Conservation (phyloP, 495 filamentous ascomycete species). For the Podospora pseudoanserina region DNA sequence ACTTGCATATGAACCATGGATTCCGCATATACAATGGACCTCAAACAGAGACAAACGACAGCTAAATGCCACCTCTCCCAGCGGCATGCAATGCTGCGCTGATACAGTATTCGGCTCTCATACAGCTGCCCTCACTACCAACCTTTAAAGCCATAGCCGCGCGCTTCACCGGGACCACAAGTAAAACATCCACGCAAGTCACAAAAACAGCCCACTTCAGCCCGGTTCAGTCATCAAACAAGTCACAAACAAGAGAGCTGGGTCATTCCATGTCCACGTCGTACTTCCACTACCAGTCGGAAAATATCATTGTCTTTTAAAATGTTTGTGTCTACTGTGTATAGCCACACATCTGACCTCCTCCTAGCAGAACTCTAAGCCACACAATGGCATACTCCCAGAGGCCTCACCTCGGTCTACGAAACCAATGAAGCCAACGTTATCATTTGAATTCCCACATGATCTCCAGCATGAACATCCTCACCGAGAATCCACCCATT, state of each 20-base stretch:
- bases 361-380: background rate
- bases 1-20: background rate
- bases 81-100: background rate
- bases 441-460: background rate
- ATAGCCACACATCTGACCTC: background rate
- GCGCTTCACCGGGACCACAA: background rate
- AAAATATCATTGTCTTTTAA: background rate
- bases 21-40: background rate
- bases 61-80: background rate
- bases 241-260: too few relatives aligned
- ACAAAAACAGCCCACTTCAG: too few relatives aligned
- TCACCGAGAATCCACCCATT: background rate
- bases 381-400: background rate
- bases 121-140: background rate
- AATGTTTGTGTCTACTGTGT: background rate
- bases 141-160: background rate
- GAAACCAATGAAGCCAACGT: background rate
- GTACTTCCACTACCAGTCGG: background rate
- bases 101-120: background rate
- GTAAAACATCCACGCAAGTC: background rate
- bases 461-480: background rate
- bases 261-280: background rate
- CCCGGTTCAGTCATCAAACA: too few relatives aligned
- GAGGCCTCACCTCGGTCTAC: background rate
- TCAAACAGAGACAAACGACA: background rate